A percentile compares a stretch with the other conserved stretches of the same genome.
Conservation (phyloP, 2,329 filamentous ascomycete genomes). For the Colletotrichum chlorophyti region DNA sequence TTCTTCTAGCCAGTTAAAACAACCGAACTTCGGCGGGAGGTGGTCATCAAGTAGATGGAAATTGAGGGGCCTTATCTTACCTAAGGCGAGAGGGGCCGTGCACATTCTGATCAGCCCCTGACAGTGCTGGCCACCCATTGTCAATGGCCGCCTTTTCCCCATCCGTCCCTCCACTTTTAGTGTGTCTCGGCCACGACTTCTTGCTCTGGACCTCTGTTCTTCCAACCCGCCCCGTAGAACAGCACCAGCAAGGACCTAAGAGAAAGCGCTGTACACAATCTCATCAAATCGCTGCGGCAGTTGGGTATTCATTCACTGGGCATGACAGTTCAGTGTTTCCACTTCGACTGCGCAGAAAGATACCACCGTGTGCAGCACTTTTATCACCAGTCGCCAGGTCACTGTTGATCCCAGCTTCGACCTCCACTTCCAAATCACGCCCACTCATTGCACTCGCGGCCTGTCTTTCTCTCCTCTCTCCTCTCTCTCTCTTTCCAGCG, state of each 20-base stretch:
- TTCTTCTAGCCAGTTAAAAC: slow-evolving; percentile 2
- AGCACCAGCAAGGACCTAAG: not conserved
- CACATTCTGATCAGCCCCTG: slow-evolving; percentile 3
- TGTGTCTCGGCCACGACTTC: not conserved
- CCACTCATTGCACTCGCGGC: slow-evolving; percentile 15
- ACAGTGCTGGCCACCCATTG: not conserved
- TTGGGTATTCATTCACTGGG: too few relatives aligned
- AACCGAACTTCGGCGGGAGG: not conserved
- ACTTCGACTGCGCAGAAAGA: too few relatives aligned
- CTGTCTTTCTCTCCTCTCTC: too few relatives aligned
- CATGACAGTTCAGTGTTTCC: too few relatives aligned
- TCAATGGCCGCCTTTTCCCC: slow-evolving; percentile 8
- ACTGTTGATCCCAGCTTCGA: slow-evolving; percentile 18
- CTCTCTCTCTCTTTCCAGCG: not conserved
- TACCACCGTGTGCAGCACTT: too few relatives aligned
- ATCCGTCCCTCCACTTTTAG: slow-evolving; percentile 6
- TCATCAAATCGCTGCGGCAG: too few relatives aligned
- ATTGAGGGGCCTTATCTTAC: slow-evolving; percentile 10
- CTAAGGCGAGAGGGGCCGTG: slow-evolving; percentile 11
- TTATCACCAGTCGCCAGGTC: too few relatives aligned
- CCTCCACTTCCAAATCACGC: slow-evolving; percentile 16
- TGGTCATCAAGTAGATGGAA: not conserved
- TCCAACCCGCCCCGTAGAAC: not conserved
- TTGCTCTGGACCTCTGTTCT: not conserved
- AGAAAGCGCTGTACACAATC: too few relatives aligned